A percentile compares a stretch with the other conserved stretches of the same genome.
These are phyloP conservation scores for Chenopodium album DNA, from an alignment of 148 eudicot genomes.

Conservation along the genomic window DNA sequence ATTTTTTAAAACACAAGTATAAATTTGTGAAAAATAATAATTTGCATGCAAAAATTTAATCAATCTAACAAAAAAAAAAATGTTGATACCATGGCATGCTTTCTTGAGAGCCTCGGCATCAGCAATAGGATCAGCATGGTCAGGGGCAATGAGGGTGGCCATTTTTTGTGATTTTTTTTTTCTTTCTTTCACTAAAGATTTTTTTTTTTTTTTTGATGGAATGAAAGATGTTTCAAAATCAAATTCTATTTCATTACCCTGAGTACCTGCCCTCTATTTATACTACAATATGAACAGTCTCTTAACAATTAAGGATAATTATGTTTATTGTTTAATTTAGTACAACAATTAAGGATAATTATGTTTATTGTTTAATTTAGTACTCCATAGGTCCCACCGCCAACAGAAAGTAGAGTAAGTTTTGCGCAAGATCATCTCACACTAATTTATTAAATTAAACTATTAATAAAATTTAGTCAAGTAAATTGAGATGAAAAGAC, in stretches of 20 bases:
- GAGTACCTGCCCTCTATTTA: background rate
- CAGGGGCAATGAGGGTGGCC: conserved; percentile 70
- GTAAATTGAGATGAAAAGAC: too few species aligned
- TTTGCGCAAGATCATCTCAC: background rate
- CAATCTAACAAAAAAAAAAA: too few species aligned
- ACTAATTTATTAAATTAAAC: background rate
- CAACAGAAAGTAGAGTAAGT: background rate
- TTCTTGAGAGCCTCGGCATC: conserved; percentile 77
- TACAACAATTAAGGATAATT: too few species aligned
- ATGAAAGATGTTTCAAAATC: background rate
- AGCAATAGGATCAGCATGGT: conserved; percentile 60
- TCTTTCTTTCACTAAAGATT: background rate
- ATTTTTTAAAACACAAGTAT: too few species aligned
- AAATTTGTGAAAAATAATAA: too few species aligned
- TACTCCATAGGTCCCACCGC: too few species aligned
- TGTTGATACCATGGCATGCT: conserved; percentile 62
- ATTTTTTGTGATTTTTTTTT: conserved; percentile 24
- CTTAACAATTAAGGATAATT: too few species aligned
- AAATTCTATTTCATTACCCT: background rate
- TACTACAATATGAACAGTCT: background rate
- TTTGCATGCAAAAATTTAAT: too few species aligned
- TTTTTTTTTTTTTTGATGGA: background rate
- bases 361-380: background rate
- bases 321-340: background rate
- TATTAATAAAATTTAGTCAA: too few species aligned